Conservation (phyloP, 305 asterid species). For the Fraxinus ornus region DNA sequence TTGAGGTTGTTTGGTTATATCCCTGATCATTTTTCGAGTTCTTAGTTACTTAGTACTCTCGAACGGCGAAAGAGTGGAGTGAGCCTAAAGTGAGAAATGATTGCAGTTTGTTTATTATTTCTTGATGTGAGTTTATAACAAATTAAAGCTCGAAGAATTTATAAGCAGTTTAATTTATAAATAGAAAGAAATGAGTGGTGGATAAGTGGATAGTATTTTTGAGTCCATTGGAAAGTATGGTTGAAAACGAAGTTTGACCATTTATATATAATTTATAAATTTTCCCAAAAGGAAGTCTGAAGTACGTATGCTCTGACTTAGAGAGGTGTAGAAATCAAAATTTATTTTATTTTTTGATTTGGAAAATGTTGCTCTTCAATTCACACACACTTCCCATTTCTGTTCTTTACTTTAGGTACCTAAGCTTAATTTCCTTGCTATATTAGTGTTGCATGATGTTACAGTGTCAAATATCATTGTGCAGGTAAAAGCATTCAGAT, state of each 20-base stretch:
- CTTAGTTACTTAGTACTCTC: not conserved
- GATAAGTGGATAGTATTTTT: no score
- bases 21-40: not conserved
- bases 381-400: not conserved
- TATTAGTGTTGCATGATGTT: not conserved
- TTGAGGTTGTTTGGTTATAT: not conserved
- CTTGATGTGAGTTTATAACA: not conserved
- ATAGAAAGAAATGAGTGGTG: no score
- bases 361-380: not conserved
- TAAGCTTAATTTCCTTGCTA: not conserved
- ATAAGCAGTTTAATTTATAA: no score
- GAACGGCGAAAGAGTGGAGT: conserved; percentile 3
- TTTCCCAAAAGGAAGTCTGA: no score
- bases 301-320: not conserved
- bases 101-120: not conserved
- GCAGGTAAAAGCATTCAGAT: conserved; percentile 89
- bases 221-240: no score
- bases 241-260: no score
- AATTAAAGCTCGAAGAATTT: no score
- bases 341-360: not conserved
- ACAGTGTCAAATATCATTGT: conserved; percentile 23
- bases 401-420: not conserved
- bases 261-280: no score
- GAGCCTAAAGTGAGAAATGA: not conserved
- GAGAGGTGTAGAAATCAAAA: not conserved